Percentiles rank a stretch among this genome's conserved stretches.
These are phyloP conservation scores for Syncephalis plumigaleata DNA, from an alignment of 371 early-diverging fungal genomes.

Conservation along the genomic window DNA sequence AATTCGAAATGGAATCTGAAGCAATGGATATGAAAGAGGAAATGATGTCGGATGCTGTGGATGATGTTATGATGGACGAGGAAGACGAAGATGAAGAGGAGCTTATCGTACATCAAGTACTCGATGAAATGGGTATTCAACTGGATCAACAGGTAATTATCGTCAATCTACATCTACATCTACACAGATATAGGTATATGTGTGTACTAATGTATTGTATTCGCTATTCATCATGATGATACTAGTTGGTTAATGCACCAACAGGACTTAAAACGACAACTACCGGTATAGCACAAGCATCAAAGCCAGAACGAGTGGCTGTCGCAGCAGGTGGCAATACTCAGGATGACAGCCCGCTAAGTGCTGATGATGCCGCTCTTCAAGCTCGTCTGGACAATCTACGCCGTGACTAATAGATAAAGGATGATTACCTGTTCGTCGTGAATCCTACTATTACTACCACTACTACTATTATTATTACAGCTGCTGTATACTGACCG, in stretches of 20 bases:
- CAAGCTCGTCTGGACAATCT: conserved; percentile 83
- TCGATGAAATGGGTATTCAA: conserved; percentile 90
- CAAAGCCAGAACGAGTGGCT: conserved; percentile 17
- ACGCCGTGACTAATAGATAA: conserved; percentile 45
- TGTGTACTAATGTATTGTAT: conserved; percentile 1
- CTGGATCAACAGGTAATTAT: conserved; percentile 34
- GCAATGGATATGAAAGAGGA: conserved; percentile 98
- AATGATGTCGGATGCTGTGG: conserved; percentile 94
- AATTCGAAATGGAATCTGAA: conserved; percentile 87
- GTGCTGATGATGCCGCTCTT: conserved; percentile 63
- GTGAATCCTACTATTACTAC: too few relatives aligned
- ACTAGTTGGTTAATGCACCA: conserved; percentile 40
- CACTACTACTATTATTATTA: too few relatives aligned
- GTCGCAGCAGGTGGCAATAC: conserved; percentile 21
- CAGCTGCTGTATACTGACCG: too few relatives aligned
- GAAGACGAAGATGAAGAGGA: conserved; percentile 81
- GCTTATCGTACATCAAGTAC: conserved; percentile 74
- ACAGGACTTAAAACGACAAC: conserved; percentile 27
- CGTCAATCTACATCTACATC: not conserved
- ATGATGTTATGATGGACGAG: conserved; percentile 87
- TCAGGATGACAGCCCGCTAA: conserved; percentile 11
- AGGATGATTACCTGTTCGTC: too few relatives aligned
- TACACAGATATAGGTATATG: conserved; percentile 1
- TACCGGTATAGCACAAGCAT: conserved; percentile 16
- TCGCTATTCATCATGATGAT: too few relatives aligned